phyloP scores from a whole-genome alignment of 768 basidiomycete genomes.

The Termitomyces sp. region DNA sequence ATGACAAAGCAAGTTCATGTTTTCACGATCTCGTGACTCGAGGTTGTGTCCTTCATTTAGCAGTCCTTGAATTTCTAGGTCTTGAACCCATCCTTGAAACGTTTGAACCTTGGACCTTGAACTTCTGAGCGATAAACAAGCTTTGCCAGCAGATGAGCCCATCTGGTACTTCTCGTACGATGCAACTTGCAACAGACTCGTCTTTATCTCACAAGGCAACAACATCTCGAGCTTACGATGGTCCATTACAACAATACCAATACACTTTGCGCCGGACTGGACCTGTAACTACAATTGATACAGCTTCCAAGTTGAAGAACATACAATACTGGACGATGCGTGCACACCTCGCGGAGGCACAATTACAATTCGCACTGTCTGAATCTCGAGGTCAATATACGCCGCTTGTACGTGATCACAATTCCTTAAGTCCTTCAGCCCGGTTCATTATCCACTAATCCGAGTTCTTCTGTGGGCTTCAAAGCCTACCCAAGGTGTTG shows the following conservation, averaged over 20 bases:
- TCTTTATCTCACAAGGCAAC: slow-evolving; percentile 6
- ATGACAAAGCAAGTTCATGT: neutral
- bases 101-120: neutral
- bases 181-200: slow-evolving; percentile 10
- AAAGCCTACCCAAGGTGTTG: slow-evolving; percentile 33
- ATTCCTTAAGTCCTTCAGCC: slow-evolving; percentile 23
- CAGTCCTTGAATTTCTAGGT: no score
- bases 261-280: neutral
- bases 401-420: slow-evolving; percentile 31
- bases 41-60: neutral
- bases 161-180: slow-evolving; percentile 7
- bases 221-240: neutral
- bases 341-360: slow-evolving; percentile 59
- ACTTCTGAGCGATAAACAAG: slow-evolving; percentile 6
- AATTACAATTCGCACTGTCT: slow-evolving; percentile 27
- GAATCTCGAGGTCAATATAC: neutral
- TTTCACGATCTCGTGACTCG: slow-evolving; percentile 6
- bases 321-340: slow-evolving; percentile 70
- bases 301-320: slow-evolving; percentile 4
- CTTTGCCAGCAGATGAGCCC: slow-evolving; percentile 6
- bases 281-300: neutral
- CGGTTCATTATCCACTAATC: neutral
- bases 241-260: neutral
- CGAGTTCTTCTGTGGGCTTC: slow-evolving; percentile 13
- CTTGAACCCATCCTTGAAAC: no score